Conservation (phyloP, 2,329 filamentous ascomycete genomes). For the Fusarium sp. region DNA sequence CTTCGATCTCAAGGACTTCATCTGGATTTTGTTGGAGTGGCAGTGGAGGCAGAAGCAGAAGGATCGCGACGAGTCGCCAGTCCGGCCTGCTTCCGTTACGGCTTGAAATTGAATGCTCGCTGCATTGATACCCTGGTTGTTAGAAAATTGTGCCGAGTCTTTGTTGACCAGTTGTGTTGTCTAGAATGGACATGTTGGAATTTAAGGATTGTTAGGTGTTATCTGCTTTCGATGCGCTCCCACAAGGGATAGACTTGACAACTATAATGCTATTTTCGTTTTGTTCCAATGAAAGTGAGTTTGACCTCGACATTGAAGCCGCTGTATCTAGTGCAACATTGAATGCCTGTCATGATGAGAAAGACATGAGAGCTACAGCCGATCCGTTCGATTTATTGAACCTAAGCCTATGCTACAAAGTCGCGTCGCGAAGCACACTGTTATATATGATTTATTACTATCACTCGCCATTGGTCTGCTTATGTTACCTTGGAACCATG, state of each 20-base stretch:
- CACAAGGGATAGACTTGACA: conserved; percentile 4
- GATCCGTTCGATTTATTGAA: neutral
- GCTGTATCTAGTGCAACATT: neutral
- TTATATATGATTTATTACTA: neutral
- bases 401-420: neutral
- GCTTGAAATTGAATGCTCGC: conserved; percentile 35
- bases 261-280: conserved; percentile 1
- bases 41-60: conserved; percentile 72
- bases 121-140: conserved; percentile 40
- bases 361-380: neutral
- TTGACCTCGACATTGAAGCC: neutral
- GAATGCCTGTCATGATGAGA: neutral
- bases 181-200: conserved; percentile 8
- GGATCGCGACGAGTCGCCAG: conserved; percentile 61
- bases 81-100: conserved; percentile 47
- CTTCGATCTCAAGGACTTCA: conserved; percentile 91
- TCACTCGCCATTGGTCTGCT: neutral
- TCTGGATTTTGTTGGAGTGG: conserved; percentile 95
- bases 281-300: neutral
- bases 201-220: conserved; percentile 12
- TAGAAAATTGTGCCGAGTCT: conserved; percentile 21
- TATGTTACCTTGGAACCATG: neutral
- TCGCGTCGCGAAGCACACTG: neutral
- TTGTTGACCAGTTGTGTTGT: conserved; percentile 14
- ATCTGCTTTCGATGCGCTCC: neutral